phyloP scores from a whole-genome alignment of 2,329 filamentous ascomycete genomes.

The Emericellopsis atlantica region DNA sequence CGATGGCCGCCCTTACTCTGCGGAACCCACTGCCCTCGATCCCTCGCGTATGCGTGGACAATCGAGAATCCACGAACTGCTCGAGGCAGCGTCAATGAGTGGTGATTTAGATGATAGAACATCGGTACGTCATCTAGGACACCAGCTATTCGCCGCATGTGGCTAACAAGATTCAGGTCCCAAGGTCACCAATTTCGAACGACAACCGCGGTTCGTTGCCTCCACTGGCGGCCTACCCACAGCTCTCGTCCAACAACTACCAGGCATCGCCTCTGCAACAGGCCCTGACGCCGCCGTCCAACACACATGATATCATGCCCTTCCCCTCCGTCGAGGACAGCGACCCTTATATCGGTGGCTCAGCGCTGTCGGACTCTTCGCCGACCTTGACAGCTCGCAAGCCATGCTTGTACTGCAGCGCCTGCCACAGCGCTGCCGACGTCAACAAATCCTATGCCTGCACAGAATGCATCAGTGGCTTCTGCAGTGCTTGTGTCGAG shows the following conservation, averaged over 20 bases:
- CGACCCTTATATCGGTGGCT: constrained; percentile 57
- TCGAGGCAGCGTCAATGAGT: constrained; percentile 62
- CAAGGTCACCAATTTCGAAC: constrained; percentile 52
- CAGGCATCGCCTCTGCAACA: constrained; percentile 86
- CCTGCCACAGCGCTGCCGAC: constrained; percentile 65
- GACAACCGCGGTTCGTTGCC: constrained; percentile 50
- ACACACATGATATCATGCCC: constrained; percentile 58
- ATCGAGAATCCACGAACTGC: constrained; percentile 40
- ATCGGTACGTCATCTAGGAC: constrained; percentile 46
- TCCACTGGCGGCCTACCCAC: constrained; percentile 45
- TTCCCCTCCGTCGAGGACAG: constrained; percentile 76
- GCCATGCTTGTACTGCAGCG: constrained; percentile 86
- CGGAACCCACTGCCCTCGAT: constrained; percentile 69
- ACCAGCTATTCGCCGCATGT: not conserved
- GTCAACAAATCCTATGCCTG: constrained; percentile 84
- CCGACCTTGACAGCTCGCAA: constrained; percentile 59
- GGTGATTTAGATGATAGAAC: constrained; percentile 86
- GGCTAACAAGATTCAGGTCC: constrained; percentile 30
- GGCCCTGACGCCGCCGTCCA: constrained; percentile 72
- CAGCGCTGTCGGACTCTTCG: constrained; percentile 57
- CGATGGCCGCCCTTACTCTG: constrained; percentile 73
- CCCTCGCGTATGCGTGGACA: constrained; percentile 63
- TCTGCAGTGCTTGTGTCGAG: constrained; percentile 81
- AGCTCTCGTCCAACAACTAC: constrained; percentile 53
- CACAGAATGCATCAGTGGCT: constrained; percentile 88